Base-by-base conservation (phyloP, 805 yeast species). In the Hagleromyces aurorensis region DNA sequence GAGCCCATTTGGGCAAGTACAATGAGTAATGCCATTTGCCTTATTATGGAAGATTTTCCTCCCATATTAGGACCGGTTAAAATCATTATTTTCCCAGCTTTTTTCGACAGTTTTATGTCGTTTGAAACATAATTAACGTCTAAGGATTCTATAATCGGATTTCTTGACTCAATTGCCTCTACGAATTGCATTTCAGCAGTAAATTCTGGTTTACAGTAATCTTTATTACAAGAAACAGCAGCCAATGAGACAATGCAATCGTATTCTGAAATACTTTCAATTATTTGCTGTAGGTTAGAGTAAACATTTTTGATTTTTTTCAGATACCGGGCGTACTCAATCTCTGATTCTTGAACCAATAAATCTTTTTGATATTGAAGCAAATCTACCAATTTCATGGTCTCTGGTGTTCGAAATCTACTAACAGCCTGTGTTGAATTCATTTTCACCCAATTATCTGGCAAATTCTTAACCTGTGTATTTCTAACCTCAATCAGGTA, bases 401-500 rank as follows among this genome's bases (percentile, higher is more conserved):
- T 66, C 17, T 54, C 58, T 0, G 94, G 83, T 0, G 94, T 65
- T 35, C 86, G 62, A 52, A 73, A 87, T 34, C 97, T 60, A 2
- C 85, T 70, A 1, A 84, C 76, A 2, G 74, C 53, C 37, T 74
- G 63, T 26, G 93, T 70, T 6, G 79, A 79, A 43, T 72, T 79
- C 16, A 82, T 70, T 42, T 83, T 79, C 8, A 78, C 57, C 95
- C 96, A 89, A 29, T 72, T 74, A 2, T 60, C 43, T 0, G 97
- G 97, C 2, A 87, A 55, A 1, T 59, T 54, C 23, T 69, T 70
- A 2, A 69, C 62, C 24, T 70, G 70, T 8, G 69, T 56, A 38
- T 76, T 75, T 24, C 84, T 61, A 0, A 89, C 76, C 45, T 87
- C 96, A 13, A 91, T 67, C 27, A 87, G 59, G 46, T 78, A 81